Conservation (phyloP, 495 filamentous ascomycete species). For the Aspergillus cavernicola region DNA sequence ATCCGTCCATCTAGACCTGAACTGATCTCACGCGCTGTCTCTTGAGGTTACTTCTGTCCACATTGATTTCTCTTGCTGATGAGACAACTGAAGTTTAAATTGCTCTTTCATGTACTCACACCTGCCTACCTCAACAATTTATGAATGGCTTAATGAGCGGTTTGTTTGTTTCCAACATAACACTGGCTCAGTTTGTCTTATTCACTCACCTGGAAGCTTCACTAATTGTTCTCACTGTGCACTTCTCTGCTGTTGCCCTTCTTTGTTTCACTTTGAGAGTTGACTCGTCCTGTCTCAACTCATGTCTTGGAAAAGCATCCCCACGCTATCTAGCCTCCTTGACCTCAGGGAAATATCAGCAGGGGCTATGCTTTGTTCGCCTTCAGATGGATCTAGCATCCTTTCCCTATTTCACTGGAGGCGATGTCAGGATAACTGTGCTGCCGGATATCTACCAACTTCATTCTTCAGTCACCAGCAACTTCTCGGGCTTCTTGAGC, state of each 20-base stretch:
- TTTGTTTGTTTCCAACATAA: no score
- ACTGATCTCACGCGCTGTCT: no score
- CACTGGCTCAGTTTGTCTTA: no score
- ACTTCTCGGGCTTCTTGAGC: background rate
- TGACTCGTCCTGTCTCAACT: background rate
- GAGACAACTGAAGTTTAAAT: no score
- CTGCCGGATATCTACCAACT: constrained; percentile 30
- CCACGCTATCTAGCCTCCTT: background rate
- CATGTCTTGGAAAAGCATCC: constrained; percentile 1
- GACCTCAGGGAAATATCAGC: background rate
- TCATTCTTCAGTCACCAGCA: constrained; percentile 24
- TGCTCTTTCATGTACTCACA: background rate
- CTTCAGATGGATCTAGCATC: constrained; percentile 1
- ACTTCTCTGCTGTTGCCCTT: background rate
- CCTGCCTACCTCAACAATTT: no score
- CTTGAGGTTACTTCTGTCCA: no score
- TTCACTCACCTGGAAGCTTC: no score
- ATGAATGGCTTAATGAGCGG: no score
- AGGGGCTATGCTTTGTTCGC: background rate
- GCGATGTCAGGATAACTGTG: constrained; percentile 35
- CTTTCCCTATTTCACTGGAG: constrained; percentile 32
- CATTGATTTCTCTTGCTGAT: no score
- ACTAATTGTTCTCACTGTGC: no score
- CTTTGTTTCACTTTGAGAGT: background rate
- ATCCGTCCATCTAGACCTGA: no score